Evolutionary conservation across 345 rosid species (phyloP).

Genomic region (Gossypium rotundifolium): DNA sequence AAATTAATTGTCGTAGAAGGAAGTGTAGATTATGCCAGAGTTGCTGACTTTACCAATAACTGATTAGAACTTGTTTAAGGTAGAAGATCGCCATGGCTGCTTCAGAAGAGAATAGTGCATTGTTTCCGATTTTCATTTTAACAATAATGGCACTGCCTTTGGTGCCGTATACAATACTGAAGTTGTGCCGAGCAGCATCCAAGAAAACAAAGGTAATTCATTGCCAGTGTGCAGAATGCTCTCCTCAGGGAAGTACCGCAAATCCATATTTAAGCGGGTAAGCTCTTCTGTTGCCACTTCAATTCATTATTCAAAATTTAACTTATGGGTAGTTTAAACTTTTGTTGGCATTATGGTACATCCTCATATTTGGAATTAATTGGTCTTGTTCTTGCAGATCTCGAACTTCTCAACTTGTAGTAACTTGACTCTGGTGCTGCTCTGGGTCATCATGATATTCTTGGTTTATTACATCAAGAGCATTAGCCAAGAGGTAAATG

Average conservation of each 20-base stretch:
- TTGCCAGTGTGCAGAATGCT: constrained; percentile 80
- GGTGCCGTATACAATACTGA: constrained; percentile 77
- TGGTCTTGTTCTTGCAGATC: constrained; percentile 46
- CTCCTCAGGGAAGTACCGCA: constrained; percentile 77
- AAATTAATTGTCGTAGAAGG: background rate
- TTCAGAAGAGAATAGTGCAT: constrained; percentile 73
- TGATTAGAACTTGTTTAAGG: constrained; percentile 15
- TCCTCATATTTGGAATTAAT: background rate
- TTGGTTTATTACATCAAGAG: constrained; percentile 80
- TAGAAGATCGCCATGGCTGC: constrained; percentile 65
- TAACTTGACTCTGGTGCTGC: constrained; percentile 77
- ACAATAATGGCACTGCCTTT: constrained; percentile 92
- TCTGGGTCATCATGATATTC: constrained; percentile 85
- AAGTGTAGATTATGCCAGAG: constrained; percentile 9
- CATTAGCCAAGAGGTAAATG: constrained; percentile 73
- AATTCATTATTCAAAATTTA: constrained; percentile 1
- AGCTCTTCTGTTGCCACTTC: constrained; percentile 7
- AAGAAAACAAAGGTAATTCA: constrained; percentile 67
- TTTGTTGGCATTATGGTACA: background rate
- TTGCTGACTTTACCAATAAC: constrained; percentile 6
- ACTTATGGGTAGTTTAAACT: background rate
- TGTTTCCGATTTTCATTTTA: constrained; percentile 94
- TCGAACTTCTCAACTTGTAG: constrained; percentile 91
- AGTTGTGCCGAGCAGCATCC: constrained; percentile 65
- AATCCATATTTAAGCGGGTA: constrained; percentile 76